phyloP scores from a whole-genome alignment of 1,139 yeast genomes.

The Sugiyamaella xylanicola region DNA sequence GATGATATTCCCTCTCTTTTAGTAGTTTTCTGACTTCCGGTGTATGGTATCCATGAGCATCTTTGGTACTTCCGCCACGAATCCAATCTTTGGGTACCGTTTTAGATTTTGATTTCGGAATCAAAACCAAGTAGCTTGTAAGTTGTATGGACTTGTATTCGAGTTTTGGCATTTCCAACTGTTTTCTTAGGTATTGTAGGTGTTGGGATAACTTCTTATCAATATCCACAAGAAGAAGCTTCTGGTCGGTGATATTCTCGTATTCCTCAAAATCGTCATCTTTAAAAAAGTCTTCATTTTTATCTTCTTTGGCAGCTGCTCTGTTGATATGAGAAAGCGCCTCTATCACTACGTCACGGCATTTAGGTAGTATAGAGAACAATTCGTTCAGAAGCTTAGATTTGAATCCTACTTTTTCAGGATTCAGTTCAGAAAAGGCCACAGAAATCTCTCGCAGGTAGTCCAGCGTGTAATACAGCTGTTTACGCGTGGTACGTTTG shows the following conservation, averaged over 20 bases:
- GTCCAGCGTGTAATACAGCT: constrained; percentile 61
- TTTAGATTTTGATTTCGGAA: constrained; percentile 60
- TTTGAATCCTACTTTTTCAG: constrained; percentile 23
- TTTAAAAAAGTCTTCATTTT: constrained; percentile 43
- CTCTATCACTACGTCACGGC: constrained; percentile 35
- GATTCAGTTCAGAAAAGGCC: constrained; percentile 22
- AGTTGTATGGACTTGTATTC: constrained; percentile 63
- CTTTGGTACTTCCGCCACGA: constrained; percentile 69
- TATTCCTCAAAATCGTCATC: constrained; percentile 44
- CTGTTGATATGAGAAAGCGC: constrained; percentile 57
- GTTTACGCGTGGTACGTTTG: constrained; percentile 60
- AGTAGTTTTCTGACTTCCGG: constrained; percentile 57
- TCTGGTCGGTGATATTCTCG: constrained; percentile 43
- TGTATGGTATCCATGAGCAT: constrained; percentile 72
- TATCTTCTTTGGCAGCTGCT: constrained; percentile 56
- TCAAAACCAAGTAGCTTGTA: constrained; percentile 61
- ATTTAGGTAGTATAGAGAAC: constrained; percentile 31
- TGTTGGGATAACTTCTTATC: constrained; percentile 55
- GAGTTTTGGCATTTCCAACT: constrained; percentile 60
- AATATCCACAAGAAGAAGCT: constrained; percentile 29
- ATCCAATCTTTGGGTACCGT: constrained; percentile 73
- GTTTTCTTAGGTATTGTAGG: constrained; percentile 48
- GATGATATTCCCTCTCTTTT: constrained; percentile 59
- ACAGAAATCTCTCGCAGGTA: constrained; percentile 35
- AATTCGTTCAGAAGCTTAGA: constrained; percentile 32